Evolutionary conservation across 139 green algal species (phyloP), one percentile per base, ranked within the genome.

Genomic region (Closterium sp.): DNA sequence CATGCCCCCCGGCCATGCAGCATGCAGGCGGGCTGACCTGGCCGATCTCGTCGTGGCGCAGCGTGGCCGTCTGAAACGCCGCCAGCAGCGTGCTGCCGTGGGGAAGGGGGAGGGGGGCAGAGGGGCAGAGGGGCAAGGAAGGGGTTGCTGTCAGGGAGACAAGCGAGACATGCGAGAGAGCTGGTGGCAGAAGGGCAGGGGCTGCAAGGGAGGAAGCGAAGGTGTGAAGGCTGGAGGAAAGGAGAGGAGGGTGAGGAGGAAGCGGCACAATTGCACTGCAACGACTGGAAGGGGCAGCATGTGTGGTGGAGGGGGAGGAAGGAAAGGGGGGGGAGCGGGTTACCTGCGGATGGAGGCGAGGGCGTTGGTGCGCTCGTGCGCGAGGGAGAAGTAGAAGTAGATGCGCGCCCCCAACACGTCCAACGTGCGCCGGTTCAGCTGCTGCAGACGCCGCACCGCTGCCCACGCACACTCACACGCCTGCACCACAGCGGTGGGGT

Each of bases 41-140:
- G 1, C 98, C 98, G 30, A 98, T 95, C 5, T 97, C 96, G 90
- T 99, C 98, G 91, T 99, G 98, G 31, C 97, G 96, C 92, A 99
- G 93, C 70, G 97, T 97, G 1, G 98, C 97, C 3, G 97, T 98
- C 19, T 97, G 95, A 88, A 99, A 97, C 87, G 98, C 92, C 32
- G 95, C 96, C 93, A 99, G 96, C 92, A 99, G 93, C 27, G 94
- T 95, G 89, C 97, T 98, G 96, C 45, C n/a, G 1, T 1, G 21
- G 27, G 84, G 27, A 4, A 87, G 22, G 84, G 84, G 84, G 84
- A 2, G 84, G 1, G 84, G 84, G 73, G 27, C 24, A 9, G 73
- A 86, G 7, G 73, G 73, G 73, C 38, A 6, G 38, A 45, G 38
- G 38, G 50, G 50, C 13, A 73, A 1, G 17, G 50, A 45, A 45